Base-by-base conservation (phyloP, 2,329 filamentous ascomycete genomes). In the Monascus ruber region DNA sequence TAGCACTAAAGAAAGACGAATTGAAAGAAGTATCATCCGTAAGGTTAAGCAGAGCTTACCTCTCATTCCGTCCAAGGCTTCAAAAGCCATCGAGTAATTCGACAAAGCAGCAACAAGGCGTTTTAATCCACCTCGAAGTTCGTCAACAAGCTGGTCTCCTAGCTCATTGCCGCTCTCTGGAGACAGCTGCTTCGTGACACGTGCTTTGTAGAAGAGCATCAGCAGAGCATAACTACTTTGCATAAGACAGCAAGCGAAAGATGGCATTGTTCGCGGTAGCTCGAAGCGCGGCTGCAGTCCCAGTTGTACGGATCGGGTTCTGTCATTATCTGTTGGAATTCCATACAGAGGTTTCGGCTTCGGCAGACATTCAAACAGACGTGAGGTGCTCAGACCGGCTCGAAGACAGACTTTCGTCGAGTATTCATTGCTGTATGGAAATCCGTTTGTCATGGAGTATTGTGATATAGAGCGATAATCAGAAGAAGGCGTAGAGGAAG, bases 221-320 rank as follows among this genome's bases (percentile, higher is more conserved):
- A 69, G 49, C 54, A 68, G 57, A 4, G 64, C 64, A 42, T 69
- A 69, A 42, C 64, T 67, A 32, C 62, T 60, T 44, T 69, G 65
- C 64, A 68, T 67, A 5, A 66, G 54, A 42, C 66, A 69, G 49
- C 64, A 68, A 24, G 65, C 64, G 42, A 68, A 68, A 0, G 62
- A 64, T 1, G 66, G 66, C 64, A 69, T 68, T 2, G 65, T 68
- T 5, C 65, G 60, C 4, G 65, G 64, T 9, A 59, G 38, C 26
- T 54, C 39, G 39, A 44, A 50, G 24, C 33, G 43, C 26, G 45
- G 48, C 24, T 47, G 43, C 24, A 44, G 36, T 24, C 40, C 42
- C 27, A 46, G 34, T 6, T 33, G 36, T n/a, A 37, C 11, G 10
- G 27, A 25, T 10, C 37, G 36, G 24, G 36, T 35, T 33, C 34